Base-by-base conservation (phyloP, 305 asterid species). In the Solanum hybrid region DNA sequence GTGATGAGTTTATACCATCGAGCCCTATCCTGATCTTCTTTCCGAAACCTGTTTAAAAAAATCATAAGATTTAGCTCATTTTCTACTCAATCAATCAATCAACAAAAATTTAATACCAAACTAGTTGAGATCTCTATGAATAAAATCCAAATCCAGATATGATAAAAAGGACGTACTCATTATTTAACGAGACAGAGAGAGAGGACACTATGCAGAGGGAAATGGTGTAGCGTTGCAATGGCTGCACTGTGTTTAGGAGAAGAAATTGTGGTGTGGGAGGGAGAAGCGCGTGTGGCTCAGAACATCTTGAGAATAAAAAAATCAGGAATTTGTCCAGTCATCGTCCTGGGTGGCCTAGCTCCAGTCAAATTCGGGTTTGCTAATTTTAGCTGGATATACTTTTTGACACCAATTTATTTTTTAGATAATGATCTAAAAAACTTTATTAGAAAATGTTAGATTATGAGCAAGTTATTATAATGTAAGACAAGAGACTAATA, bases 1-100 rank as follows among this genome's bases (percentile, higher is more conserved):
- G 11, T 45, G 19, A 45, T 84, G 73, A 84, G 29, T 51, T 10
- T 14, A 56, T 31, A 84, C 75, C 87, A 29, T 51, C 81, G 60
- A 85, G 81, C 27, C 88, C 90, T 45, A 79, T 15, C 38, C 87
- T 31, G 73, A 82, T 80, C 80, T 37, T 88, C 87, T 88, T 88
- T 88, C 88, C 82, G 72, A 80, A 80, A 80, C 88, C 88, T 88
- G 72, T 17, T 31, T 14, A 1, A 17, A 1, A 27, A 45, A 27
- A 10, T 15, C 71, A 42, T 8, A 82, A 42, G 72, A 45, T 27
- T 45, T 42, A 82, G 87, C 87, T 82, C 27, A 9, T 45, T 45
- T 82, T 82, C 38, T 42, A 40, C 38, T 82, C 40, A 82, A 42
- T 38, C 51, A 79, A 37, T 37, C 80, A 32, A 17, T 36, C 45